phyloP scores from a whole-genome alignment of 805 yeast genomes.

The Myxozyma sirexii region DNA sequence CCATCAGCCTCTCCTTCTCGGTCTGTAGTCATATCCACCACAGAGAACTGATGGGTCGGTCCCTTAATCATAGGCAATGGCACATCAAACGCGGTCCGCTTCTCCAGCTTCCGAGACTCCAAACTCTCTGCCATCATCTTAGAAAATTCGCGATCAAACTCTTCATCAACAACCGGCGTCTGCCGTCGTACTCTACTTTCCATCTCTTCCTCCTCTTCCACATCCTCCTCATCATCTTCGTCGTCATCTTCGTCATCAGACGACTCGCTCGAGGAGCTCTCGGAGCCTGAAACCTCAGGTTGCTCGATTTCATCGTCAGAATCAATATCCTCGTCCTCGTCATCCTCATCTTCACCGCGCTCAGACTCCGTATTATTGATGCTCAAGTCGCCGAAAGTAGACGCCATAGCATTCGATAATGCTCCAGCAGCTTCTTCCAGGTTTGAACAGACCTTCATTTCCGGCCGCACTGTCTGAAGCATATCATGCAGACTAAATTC shows the following conservation, averaged over 20 bases:
- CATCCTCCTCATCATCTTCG: conserved; percentile 12
- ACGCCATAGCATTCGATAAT: conserved; percentile 39
- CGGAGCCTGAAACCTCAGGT: not conserved
- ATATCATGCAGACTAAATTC: conserved; percentile 55
- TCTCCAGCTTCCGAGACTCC: conserved; percentile 28
- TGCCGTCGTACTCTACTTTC: conserved; percentile 10
- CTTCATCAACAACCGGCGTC: conserved; percentile 28
- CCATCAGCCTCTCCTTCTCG: not conserved
- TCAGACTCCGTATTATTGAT: not conserved
- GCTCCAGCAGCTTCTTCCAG: conserved; percentile 50
- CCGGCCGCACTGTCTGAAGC: conserved; percentile 43
- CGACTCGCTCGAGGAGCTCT: not conserved
- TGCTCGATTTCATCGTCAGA: conserved; percentile 11
- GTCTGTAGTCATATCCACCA: conserved; percentile 16
- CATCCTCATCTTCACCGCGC: conserved; percentile 17
- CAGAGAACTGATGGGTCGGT: conserved; percentile 11
- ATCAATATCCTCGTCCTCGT: conserved; percentile 8
- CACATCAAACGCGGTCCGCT: conserved; percentile 30
- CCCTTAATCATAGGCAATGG: conserved; percentile 32
- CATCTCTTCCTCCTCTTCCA: conserved; percentile 19
- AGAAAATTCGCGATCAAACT: conserved; percentile 34
- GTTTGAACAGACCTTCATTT: conserved; percentile 45
- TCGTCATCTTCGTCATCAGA: conserved; percentile 7
- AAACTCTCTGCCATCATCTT: conserved; percentile 33
- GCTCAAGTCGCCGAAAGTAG: conserved; percentile 20